Base-by-base conservation (phyloP, 176 grass and related monocot genomes). In the Leersia perrieri region DNA sequence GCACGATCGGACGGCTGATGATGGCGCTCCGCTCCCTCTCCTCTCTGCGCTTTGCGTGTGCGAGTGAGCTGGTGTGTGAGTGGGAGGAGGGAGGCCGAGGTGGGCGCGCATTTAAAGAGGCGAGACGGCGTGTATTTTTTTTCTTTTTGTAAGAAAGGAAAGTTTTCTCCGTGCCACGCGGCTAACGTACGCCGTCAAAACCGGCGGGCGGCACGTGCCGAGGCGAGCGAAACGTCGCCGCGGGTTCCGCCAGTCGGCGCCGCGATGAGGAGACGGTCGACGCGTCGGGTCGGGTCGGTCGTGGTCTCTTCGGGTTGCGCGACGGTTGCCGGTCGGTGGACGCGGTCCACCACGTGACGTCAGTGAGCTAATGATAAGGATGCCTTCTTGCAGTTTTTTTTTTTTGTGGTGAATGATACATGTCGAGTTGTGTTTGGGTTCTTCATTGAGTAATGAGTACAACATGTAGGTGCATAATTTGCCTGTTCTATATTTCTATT, bases 1-100 rank as follows among this genome's bases (percentile, higher is more conserved):
- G 14, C 53, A 11, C 53, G 64, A 74, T 67, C 33, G 83, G 76
- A 63, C 32, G 73, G 81, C 77, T 14, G 51, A 22, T 14, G 51
- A 22, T 33, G 67, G 61, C 70, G 65, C 88, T 85, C 85, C 23
- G 80, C 69, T 60, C 57, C n/a, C n/a, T n/a, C 23, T 20, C 49
- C 49, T 20, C 47, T 53, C 60, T 44, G 14, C 32, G n/a, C n/a
- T n/a, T n/a, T 28, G 31, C 31, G 15, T 72, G 81, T 7, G 36
- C 1, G 77, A 12, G 70, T 4, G 53, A 5, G 78, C 32, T 60
- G 41, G 9, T 66, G 20, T 72, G 83, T 79, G 27, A 14, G 36
- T 11, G 34, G 30, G 33, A 66, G 18, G 30, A 63, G 51, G 1
- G 4, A 38, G n/a, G 44, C 42, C 9, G 28, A 4, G 34, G 28